These are phyloP conservation scores for Lithospermum erythrorhizon DNA, from an alignment of 257 asterid genomes.

Conservation along the genomic window DNA sequence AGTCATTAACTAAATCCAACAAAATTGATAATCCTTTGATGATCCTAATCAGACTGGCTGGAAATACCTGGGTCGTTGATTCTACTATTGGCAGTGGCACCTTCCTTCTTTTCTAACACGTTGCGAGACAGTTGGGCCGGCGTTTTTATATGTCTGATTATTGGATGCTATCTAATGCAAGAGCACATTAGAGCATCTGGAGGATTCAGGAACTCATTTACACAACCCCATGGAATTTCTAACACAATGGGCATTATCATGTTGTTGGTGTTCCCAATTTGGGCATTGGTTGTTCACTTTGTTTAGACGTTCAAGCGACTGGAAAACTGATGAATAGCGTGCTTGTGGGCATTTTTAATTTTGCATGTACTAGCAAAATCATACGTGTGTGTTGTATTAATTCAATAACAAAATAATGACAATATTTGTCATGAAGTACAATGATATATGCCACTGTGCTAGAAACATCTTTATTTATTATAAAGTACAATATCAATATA, in stretches of 20 bases:
- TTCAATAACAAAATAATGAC: too few relatives aligned
- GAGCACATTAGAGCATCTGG: conserved; percentile 1
- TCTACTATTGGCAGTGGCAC: background rate
- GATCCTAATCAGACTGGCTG: background rate
- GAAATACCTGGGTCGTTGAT: background rate
- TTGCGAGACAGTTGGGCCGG: background rate
- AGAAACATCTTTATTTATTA: too few relatives aligned
- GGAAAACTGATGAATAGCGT: too few relatives aligned
- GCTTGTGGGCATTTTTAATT: too few relatives aligned
- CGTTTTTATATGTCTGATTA: background rate
- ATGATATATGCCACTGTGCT: too few relatives aligned
- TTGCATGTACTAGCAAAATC: too few relatives aligned
- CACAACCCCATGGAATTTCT: background rate
- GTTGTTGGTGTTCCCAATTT: background rate
- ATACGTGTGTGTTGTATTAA: too few relatives aligned
- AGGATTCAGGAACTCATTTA: background rate
- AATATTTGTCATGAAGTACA: too few relatives aligned
- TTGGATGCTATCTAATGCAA: background rate
- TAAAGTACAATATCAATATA: too few relatives aligned
- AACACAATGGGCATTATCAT: background rate
- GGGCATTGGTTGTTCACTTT: background rate
- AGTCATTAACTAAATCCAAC: too few relatives aligned
- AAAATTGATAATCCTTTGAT: background rate
- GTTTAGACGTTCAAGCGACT: background rate
- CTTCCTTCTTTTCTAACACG: background rate